Conservation (phyloP, 2,329 filamentous ascomycete genomes). For the Alternaria triticimaculans region DNA sequence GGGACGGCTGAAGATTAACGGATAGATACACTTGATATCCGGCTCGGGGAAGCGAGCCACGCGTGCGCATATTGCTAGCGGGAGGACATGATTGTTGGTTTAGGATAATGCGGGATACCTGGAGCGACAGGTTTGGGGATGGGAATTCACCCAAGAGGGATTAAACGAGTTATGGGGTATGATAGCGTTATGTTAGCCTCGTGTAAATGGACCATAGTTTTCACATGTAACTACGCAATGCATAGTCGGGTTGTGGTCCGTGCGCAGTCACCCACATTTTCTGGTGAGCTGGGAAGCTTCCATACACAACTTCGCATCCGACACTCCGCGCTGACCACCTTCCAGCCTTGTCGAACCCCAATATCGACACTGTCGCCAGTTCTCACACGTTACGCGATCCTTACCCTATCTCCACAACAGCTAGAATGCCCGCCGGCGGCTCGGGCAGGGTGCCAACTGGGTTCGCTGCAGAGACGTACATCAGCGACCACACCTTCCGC, state of each 20-base stretch:
- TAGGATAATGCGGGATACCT: constrained; percentile 11
- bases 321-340: background rate
- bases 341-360: background rate
- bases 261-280: constrained; percentile 28
- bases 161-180: constrained; percentile 32
- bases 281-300: constrained; percentile 2
- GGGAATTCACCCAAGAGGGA: background rate
- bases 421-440: constrained; percentile 31
- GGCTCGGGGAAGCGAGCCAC: constrained; percentile 17
- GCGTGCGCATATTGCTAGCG: constrained; percentile 18
- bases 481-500: constrained; percentile 91
- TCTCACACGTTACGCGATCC: background rate
- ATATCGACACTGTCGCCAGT: no score
- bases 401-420: background rate
- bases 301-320: background rate
- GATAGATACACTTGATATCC: constrained; percentile 17
- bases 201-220: constrained; percentile 33
- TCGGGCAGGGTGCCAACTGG: constrained; percentile 69
- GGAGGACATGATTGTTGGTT: constrained; percentile 3
- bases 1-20: background rate
- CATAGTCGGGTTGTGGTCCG: constrained; percentile 6
- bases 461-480: constrained; percentile 82
- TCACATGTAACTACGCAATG: constrained; percentile 5
- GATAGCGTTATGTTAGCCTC: constrained; percentile 42
- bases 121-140: constrained; percentile 2